Percentiles rank a stretch among this genome's conserved stretches.
Conservation (phyloP, 176 grass and related monocot species). For the Musa acuminata region DNA sequence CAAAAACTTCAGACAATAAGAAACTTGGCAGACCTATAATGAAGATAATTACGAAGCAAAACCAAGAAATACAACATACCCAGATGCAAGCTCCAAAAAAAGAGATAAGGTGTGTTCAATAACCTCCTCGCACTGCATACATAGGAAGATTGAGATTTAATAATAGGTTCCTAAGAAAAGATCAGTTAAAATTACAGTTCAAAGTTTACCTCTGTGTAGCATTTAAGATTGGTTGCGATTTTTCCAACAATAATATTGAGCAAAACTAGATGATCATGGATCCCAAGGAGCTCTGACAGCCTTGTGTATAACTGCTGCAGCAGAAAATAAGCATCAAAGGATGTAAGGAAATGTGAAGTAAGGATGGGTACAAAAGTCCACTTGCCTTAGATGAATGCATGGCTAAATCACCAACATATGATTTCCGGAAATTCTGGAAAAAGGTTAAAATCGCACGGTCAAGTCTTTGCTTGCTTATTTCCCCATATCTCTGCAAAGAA, state of each 20-base stretch:
- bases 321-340: slow-evolving; percentile 34
- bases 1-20: slow-evolving; percentile 26
- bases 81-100: slow-evolving; percentile 87
- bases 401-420: slow-evolving; percentile 93
- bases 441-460: slow-evolving; percentile 91
- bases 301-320: slow-evolving; percentile 96
- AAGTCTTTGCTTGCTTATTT: slow-evolving; percentile 90
- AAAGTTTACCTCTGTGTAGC: slow-evolving; percentile 68
- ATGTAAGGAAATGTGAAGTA: slow-evolving; percentile 17
- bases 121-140: slow-evolving; percentile 79
- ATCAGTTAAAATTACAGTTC: slow-evolving; percentile 24
- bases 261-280: slow-evolving; percentile 94
- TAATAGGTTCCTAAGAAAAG: slow-evolving; percentile 19
- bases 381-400: slow-evolving; percentile 58
- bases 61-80: slow-evolving; percentile 39
- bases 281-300: slow-evolving; percentile 92
- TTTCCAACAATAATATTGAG: slow-evolving; percentile 97
- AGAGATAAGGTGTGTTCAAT: slow-evolving; percentile 91
- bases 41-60: slow-evolving; percentile 10
- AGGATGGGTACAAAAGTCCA: slow-evolving; percentile 6
- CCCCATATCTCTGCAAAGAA: slow-evolving; percentile 75
- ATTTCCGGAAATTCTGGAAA: slow-evolving; percentile 92
- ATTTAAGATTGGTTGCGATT: slow-evolving; percentile 95
- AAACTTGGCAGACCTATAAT: slow-evolving; percentile 15
- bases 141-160: slow-evolving; percentile 30